These are phyloP conservation scores for Tricholoma matsutake DNA, from an alignment of 768 basidiomycete species.

Conservation along the genomic window DNA sequence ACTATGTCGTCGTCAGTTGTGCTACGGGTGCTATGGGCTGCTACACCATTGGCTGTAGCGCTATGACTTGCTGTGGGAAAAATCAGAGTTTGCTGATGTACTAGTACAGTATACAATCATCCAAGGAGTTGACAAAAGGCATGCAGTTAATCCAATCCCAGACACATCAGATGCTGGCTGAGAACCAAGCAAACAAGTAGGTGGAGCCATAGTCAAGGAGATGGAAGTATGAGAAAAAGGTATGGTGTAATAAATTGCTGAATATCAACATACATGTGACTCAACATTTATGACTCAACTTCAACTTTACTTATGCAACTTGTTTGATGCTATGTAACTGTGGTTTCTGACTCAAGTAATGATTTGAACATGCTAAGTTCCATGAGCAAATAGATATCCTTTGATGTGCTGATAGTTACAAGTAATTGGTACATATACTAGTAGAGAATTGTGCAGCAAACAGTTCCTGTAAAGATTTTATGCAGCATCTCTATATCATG, in stretches of 20 bases:
- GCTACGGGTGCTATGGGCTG: too few relatives aligned
- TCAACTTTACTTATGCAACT: not conserved
- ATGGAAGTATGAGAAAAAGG: not conserved
- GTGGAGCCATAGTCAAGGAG: not conserved
- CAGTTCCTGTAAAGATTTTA: constrained; percentile 6
- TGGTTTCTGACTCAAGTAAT: too few relatives aligned
- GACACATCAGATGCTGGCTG: not conserved
- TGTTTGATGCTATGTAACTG: too few relatives aligned
- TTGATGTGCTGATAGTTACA: too few relatives aligned
- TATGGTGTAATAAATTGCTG: not conserved
- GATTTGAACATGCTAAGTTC: too few relatives aligned
- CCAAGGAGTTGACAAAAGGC: not conserved
- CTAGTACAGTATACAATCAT: not conserved
- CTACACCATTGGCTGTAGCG: too few relatives aligned
- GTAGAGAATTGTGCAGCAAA: not conserved
- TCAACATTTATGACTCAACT: not conserved
- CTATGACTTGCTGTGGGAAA: too few relatives aligned
- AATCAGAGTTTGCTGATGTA: too few relatives aligned
- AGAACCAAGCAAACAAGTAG: not conserved
- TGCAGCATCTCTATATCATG: constrained; percentile 25
- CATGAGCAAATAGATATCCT: too few relatives aligned
- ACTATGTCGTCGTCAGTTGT: too few relatives aligned
- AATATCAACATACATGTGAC: not conserved
- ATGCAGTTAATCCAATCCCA: not conserved
- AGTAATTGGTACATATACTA: not conserved